Base-by-base conservation (phyloP, 805 yeast species). In the Phaffomyces antillensis region DNA sequence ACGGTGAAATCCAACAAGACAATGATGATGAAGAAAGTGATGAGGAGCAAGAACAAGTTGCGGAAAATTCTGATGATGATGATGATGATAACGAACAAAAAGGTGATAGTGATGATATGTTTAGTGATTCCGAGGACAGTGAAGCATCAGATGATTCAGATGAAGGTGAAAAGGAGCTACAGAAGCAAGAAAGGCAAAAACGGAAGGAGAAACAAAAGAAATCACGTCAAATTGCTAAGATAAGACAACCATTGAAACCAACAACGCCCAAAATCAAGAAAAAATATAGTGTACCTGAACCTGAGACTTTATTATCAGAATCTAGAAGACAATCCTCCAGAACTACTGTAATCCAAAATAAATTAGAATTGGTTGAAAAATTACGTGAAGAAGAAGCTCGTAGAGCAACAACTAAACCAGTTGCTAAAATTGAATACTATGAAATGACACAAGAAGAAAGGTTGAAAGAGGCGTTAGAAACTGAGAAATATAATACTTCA, bases 381-480 rank as follows among this genome's bases (percentile, higher is more conserved):
- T 66, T 91, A 52, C 74, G 81, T 45, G 79, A 76, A 54, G 81
- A 79, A 48, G 93, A 86, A 62, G 74, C 74, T 45, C 72, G 83
- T 55, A 76, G 70, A 60, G 66, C 66, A 54, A 59, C 55, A 52
- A 53, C 66, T 31, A 68, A 72, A 39, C 79, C 74, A 0, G 67
- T 71, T 6, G 61, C 65, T 1, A 61, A 68, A 26, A 60, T 63
- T 9, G 64, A 71, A 47, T 66, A 70, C 40, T 62, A 62, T 16
- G 79, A 76, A 50, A 44, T 68, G 46, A 68, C 73, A 2, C 73
- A 71, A 46, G 71, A 67, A 36, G 79, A 66, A 49, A 59, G 70
- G 47, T 45, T 71, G 38, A 82, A 75, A n/a, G 93, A 88, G 60
- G 98, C 99, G 1, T 68, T 81, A 39, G 84, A 82, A 53, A 93